phyloP scores from a whole-genome alignment of 306 rosid species.

The Dicorynia guianensis region DNA sequence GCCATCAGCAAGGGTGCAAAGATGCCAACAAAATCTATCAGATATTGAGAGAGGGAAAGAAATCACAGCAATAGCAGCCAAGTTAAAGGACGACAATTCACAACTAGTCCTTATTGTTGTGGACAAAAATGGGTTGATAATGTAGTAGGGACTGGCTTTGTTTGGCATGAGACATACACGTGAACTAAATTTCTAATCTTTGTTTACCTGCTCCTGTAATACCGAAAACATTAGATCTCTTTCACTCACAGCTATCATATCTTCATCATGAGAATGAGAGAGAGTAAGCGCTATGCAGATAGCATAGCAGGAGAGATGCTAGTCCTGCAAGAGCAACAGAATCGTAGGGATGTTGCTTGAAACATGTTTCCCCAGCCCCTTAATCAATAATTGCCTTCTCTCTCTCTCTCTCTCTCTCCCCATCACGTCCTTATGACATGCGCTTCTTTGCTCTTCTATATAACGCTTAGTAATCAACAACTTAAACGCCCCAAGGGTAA shows the following conservation, averaged over 20 bases:
- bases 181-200: conserved; percentile 44
- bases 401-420: conserved; percentile 37
- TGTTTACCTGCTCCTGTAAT: conserved; percentile 45
- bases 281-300: not conserved
- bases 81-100: conserved; percentile 39
- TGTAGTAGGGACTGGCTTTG: conserved; percentile 59
- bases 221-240: conserved; percentile 32
- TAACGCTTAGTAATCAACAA: conserved; percentile 48
- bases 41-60: conserved; percentile 50
- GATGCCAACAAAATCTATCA: conserved; percentile 42
- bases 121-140: conserved; percentile 67
- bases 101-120: conserved; percentile 51
- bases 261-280: conserved; percentile 23
- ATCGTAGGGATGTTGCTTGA: conserved; percentile 63
- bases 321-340: conserved; percentile 60
- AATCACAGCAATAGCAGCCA: conserved; percentile 43
- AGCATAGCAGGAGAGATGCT: conserved; percentile 16
- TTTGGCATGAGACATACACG: conserved; percentile 66
- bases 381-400: conserved; percentile 67
- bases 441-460: conserved; percentile 56
- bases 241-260: conserved; percentile 22
- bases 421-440: conserved; percentile 45
- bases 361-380: conserved; percentile 67
- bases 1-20: conserved; percentile 38
- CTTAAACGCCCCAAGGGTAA: conserved; percentile 38